Evolutionary conservation across 2,329 filamentous ascomycete genomes (phyloP), one percentile per base, ranked within the genome.

Genomic region (Xylariaceae sp.): DNA sequence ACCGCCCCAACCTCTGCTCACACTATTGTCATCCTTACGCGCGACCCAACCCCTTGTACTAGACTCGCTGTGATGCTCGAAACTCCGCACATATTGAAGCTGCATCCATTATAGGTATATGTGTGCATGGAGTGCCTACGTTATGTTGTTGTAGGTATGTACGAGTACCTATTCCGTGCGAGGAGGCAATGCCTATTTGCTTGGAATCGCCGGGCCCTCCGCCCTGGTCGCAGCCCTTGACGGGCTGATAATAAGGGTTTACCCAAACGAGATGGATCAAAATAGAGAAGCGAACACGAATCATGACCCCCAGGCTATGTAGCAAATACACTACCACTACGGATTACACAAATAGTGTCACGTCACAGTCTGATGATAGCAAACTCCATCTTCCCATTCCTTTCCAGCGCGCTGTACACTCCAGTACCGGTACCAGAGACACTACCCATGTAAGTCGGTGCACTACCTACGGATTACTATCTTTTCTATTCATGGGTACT

Each of bases 261-360:
- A 45, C 13, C 8, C 44, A 50, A 39, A 53, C 53, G 50, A 50
- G 55, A 56, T 56, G 56, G 54, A 61, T 61, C 53, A 42, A 59
- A 45, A 49, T 39, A 34, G n/a, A 17, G 53, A 47, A 59, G 56
- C 61, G 37, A 56, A 55, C 59, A 61, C 61, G 61, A 61, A 61
- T 56, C 56, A 61, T 58, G 56, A 51, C 59, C 61, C 56, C 56
- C 30, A 61, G 55, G 30, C 45, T 17, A 48, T 15, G 13, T 18
- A 23, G 11, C 55, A 45, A 39, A 53, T 50, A 51, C 50, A 45
- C 42, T 45, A n/a, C 10, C 9, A 9, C 37, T 42, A 45, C 11
- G 5, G n/a, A 45, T n/a, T 45, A 13, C 42, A 42, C 56, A 58
- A 60, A 58, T 59, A 56, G 54, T 54, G 53, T 47, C 44, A 48